Percentiles rank a stretch among this genome's conserved stretches.
Evolutionary conservation across 2,329 filamentous ascomycete genomes (phyloP).

Genomic region (Monosporascus cannonballus): DNA sequence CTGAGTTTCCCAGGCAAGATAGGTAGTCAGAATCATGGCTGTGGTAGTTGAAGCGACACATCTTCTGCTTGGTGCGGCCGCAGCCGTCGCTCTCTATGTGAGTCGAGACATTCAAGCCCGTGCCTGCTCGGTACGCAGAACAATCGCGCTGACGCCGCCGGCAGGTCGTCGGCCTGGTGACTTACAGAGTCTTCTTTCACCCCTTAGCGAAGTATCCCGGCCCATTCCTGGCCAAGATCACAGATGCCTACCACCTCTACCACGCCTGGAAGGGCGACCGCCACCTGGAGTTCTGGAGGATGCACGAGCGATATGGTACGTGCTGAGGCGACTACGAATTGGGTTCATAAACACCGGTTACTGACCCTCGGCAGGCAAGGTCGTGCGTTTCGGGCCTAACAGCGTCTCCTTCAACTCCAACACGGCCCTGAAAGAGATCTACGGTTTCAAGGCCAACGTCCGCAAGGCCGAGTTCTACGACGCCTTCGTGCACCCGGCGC

Average conservation of each 20-base stretch:
- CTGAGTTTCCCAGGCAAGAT: not conserved
- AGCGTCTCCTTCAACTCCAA: slow-evolving; percentile 71
- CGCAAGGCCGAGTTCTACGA: slow-evolving; percentile 68
- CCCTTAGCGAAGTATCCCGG: slow-evolving; percentile 60
- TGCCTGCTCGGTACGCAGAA: not conserved
- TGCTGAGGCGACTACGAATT: slow-evolving; percentile 7
- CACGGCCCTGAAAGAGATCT: slow-evolving; percentile 60
- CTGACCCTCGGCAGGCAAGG: slow-evolving; percentile 35
- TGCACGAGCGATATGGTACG: slow-evolving; percentile 66
- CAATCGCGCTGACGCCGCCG: not conserved
- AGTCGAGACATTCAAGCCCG: not conserved
- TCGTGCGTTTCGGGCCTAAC: slow-evolving; percentile 75
- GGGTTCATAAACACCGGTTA: not conserved
- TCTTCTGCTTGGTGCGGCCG: not conserved
- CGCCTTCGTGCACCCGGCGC: slow-evolving; percentile 63
- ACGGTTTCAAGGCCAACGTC: slow-evolving; percentile 57
- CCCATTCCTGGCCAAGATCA: slow-evolving; percentile 56
- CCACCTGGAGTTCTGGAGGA: slow-evolving; percentile 64
- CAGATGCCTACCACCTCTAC: slow-evolving; percentile 62
- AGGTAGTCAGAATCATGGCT: not conserved
- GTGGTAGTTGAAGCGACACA: not conserved
- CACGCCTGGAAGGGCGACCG: slow-evolving; percentile 70
- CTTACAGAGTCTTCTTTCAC: slow-evolving; percentile 58
- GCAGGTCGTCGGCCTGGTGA: slow-evolving; percentile 29
- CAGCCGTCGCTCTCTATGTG: not conserved